These are phyloP conservation scores for Amanita rimosa DNA, from an alignment of 768 basidiomycete species.

Conservation along the genomic window DNA sequence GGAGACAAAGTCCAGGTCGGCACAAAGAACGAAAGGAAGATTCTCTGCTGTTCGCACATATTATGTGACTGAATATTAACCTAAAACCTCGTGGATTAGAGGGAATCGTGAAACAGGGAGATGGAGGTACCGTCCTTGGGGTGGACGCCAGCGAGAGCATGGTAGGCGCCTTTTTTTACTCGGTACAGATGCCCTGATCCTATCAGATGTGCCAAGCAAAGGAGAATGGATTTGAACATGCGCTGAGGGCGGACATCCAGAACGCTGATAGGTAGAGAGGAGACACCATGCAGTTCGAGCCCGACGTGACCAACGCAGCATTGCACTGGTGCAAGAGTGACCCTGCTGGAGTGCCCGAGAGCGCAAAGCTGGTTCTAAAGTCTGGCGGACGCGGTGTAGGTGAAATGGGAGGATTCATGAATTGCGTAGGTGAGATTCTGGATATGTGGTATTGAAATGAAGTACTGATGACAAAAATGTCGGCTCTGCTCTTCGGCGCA, in stretches of 20 bases:
- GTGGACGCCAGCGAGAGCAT: constrained; percentile 64
- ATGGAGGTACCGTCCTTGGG: constrained; percentile 49
- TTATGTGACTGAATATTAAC: no score
- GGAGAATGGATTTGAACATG: constrained; percentile 31
- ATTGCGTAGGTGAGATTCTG: constrained; percentile 59
- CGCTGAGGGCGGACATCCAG: constrained; percentile 47
- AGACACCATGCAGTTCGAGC: constrained; percentile 17
- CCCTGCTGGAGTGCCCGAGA: constrained; percentile 52
- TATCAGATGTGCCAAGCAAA: constrained; percentile 43
- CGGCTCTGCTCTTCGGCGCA: constrained; percentile 41
- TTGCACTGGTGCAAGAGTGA: constrained; percentile 81
- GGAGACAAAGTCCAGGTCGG: no score
- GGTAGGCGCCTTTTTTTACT: constrained; percentile 31
- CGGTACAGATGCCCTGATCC: neutral
- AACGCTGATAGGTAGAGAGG: constrained; percentile 16
- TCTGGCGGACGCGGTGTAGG: constrained; percentile 60
- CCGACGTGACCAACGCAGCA: constrained; percentile 66
- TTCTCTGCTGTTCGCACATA: no score
- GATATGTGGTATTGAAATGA: neutral
- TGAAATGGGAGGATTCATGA: constrained; percentile 74
- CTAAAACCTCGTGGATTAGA: no score
- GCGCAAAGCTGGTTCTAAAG: constrained; percentile 51
- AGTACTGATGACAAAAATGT: neutral
- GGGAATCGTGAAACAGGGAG: constrained; percentile 31
- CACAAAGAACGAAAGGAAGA: no score